phyloP scores from a whole-genome alignment of 768 basidiomycete species.

The Boletus fagicola region DNA sequence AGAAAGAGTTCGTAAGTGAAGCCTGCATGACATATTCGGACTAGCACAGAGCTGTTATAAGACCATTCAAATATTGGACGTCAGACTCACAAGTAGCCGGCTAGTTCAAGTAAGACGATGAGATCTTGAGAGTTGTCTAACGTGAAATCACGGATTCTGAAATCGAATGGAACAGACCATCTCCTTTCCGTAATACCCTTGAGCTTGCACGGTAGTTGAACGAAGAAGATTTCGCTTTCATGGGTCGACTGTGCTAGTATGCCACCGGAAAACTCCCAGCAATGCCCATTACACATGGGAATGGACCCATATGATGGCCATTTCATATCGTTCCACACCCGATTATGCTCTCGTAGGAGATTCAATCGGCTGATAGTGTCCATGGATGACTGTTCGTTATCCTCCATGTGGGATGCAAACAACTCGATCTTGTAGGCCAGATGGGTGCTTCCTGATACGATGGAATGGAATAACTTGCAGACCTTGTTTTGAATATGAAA shows the following conservation, averaged over 20 bases:
- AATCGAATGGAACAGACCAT: constrained; percentile 31
- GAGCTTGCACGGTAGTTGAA: constrained; percentile 32
- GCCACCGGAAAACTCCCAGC: constrained; percentile 38
- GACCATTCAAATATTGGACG: neutral
- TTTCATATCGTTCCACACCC: constrained; percentile 30
- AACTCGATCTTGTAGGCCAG: constrained; percentile 34
- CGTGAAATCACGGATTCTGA: constrained; percentile 36
- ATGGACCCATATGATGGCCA: constrained; percentile 18
- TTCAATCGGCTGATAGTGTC: constrained; percentile 24
- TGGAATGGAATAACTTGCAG: constrained; percentile 30
- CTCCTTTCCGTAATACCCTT: constrained; percentile 26
- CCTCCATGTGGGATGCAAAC: constrained; percentile 30
- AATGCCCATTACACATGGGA: constrained; percentile 16
- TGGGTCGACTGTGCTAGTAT: constrained; percentile 32
- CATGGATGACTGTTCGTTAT: constrained; percentile 17
- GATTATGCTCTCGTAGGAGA: constrained; percentile 28
- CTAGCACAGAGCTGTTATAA: constrained; percentile 13
- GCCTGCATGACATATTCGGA: constrained; percentile 15
- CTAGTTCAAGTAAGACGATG: constrained; percentile 30
- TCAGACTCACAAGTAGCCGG: constrained; percentile 20
- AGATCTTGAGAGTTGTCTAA: constrained; percentile 38
- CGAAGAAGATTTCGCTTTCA: constrained; percentile 20
- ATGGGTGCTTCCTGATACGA: constrained; percentile 25
- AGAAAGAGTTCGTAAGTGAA: constrained; percentile 33
- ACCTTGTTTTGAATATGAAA: constrained; percentile 18